Evolutionary conservation across 176 grass and related monocot genomes (phyloP).

Genomic region (Paspalum notatum): DNA sequence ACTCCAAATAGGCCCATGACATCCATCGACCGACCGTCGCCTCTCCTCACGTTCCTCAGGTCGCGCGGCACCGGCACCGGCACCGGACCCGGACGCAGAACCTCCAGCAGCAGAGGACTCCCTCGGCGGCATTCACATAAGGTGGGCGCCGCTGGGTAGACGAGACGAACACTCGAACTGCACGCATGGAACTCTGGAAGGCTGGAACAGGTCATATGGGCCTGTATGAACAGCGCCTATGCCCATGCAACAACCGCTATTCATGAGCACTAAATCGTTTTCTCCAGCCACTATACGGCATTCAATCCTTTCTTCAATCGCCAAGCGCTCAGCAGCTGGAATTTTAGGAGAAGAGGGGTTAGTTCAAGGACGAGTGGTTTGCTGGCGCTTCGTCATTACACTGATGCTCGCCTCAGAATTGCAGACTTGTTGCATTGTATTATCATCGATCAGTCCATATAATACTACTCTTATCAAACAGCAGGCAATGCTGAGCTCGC

Average conservation of each 20-base stretch:
- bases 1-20: background rate
- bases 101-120: no score
- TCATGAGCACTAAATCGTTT: conserved; percentile 50
- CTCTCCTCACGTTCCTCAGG: no score
- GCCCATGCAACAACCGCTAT: conserved; percentile 50
- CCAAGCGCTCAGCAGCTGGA: conserved; percentile 23
- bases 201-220: conserved; percentile 32
- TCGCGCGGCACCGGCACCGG: no score
- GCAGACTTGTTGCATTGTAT: no score
- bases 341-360: no score
- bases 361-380: conserved; percentile 14
- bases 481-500: no score
- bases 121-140: conserved; percentile 7
- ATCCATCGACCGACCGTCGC: background rate
- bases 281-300: conserved; percentile 47
- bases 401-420: background rate
- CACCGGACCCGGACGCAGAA: no score
- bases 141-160: background rate
- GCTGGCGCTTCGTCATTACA: conserved; percentile 26
- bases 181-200: conserved; percentile 18
- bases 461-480: no score
- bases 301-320: conserved; percentile 38
- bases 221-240: conserved; percentile 16
- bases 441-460: no score
- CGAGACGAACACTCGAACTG: background rate